A percentile compares a stretch with the other conserved stretches of the same genome.
Conservation (phyloP, 169 alveolate genomes). For the Plasmodium vinckei region DNA sequence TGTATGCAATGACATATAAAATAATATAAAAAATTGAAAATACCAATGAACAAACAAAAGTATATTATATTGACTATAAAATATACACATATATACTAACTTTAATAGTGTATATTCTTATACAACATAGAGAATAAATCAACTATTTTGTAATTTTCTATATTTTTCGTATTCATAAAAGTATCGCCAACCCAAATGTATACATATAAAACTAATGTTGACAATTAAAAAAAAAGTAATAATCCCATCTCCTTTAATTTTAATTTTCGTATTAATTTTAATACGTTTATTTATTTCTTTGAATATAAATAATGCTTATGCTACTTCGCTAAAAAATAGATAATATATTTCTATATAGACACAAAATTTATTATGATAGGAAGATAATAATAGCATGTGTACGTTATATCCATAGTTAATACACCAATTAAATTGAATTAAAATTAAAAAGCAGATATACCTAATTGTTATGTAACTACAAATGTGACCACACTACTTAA, state of each 20-base stretch:
- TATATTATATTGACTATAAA: no score
- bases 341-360: conserved; percentile 15
- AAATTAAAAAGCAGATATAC: conserved; percentile 1
- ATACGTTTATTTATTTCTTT: conserved; percentile 3
- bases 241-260: background rate
- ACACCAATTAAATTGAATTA: background rate
- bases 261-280: conserved; percentile 13
- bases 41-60: no score
- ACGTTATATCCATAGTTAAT: conserved; percentile 2
- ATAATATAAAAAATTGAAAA: no score
- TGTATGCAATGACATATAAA: background rate
- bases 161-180: no score
- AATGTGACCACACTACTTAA: no score
- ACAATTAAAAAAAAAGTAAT: conserved; percentile 17
- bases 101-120: no score
- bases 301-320: conserved; percentile 3
- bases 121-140: no score
- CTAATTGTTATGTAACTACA: no score
- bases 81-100: no score
- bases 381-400: background rate
- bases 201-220: background rate
- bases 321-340: background rate
- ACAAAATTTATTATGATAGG: conserved; percentile 2
- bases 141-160: no score
- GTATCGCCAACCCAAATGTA: background rate